Evolutionary conservation across 2,329 filamentous ascomycete species (phyloP), one percentile per base, ranked within the genome.

Genomic region (Aspergillus pseudoterreus): DNA sequence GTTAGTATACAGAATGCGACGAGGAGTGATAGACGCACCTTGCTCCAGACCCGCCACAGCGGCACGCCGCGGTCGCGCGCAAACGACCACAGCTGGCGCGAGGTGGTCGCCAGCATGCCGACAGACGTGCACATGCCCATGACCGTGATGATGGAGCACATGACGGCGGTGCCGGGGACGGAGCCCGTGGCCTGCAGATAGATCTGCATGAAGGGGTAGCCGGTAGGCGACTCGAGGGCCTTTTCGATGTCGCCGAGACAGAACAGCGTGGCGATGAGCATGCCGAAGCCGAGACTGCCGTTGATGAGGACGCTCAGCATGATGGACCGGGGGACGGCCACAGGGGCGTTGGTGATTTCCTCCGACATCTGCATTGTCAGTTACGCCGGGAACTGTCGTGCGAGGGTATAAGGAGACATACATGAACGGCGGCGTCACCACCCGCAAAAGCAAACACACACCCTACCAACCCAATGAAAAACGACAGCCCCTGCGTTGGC

Each of bases 71-170:
- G 55, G 36, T 67, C 60, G 24, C 63, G 51, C 12, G 63, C 52
- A 21, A 67, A 64, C 6, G 63, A 61, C 66, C 62, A 64, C 45
- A 64, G 59, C 47, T 64, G 60, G 21, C 62, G 75, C 66, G 53
- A 84, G 58, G 64, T 71, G 72, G 81, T 78, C 3, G 68, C 68
- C 4, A 71, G 53, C 55, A 68, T 64, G 33, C 66, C 67, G 15
- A 71, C 63, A 1, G 64, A 64, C 8, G 65, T 63, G 36, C 63
- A 65, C 12, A 66, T 56, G 14, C 62, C 63, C 21, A 70, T 61
- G 6, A 64, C 51, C 1, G 67, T 60, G 6, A 71, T 57, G 22
- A 68, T 59, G 4, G 56, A 57, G 5, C 50, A 56, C 45, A 70
- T 61, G 1, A 56, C 59, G 1, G 61, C 58, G 3, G 65, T 63